Evolutionary conservation across 2,329 filamentous ascomycete species (phyloP).

Genomic region (Calycina marina): DNA sequence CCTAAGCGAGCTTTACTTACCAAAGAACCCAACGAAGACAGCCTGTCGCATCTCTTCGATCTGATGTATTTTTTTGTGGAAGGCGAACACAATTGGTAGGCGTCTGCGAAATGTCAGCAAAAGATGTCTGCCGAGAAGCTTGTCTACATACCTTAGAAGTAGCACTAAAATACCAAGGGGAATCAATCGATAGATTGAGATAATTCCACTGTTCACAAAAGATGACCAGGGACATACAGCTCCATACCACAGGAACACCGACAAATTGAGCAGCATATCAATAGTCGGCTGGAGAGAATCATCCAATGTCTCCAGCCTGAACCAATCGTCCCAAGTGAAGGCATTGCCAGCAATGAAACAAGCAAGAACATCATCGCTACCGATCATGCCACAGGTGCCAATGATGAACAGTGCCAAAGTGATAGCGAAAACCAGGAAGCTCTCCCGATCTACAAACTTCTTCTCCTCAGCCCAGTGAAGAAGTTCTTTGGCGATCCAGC

Average conservation of each 20-base stretch:
- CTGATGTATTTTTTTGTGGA: constrained; percentile 66
- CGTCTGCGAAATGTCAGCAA: constrained; percentile 27
- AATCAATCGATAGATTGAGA: constrained; percentile 61
- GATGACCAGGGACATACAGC: constrained; percentile 67
- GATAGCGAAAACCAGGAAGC: constrained; percentile 45
- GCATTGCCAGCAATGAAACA: constrained; percentile 86
- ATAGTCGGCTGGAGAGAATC: constrained; percentile 90
- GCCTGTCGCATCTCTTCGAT: constrained; percentile 63
- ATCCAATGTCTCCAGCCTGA: constrained; percentile 73
- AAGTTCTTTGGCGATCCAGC: constrained; percentile 68
- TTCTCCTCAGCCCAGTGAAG: constrained; percentile 73
- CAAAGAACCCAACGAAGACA: constrained; percentile 82
- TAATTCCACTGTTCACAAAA: constrained; percentile 53
- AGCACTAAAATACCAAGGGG: constrained; percentile 62
- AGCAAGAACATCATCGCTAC: constrained; percentile 78
- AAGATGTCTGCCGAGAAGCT: not conserved
- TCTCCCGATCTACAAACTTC: constrained; percentile 40
- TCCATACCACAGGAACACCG: constrained; percentile 84
- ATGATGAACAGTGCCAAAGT: constrained; percentile 75
- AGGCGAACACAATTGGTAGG: constrained; percentile 57
- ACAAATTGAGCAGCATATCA: constrained; percentile 75
- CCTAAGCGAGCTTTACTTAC: too few species aligned
- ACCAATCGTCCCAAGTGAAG: constrained; percentile 93
- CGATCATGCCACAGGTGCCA: constrained; percentile 82
- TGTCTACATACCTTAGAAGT: constrained; percentile 38